Conservation (phyloP, 495 filamentous ascomycete genomes). For the Staphylotrichum longicolle region DNA sequence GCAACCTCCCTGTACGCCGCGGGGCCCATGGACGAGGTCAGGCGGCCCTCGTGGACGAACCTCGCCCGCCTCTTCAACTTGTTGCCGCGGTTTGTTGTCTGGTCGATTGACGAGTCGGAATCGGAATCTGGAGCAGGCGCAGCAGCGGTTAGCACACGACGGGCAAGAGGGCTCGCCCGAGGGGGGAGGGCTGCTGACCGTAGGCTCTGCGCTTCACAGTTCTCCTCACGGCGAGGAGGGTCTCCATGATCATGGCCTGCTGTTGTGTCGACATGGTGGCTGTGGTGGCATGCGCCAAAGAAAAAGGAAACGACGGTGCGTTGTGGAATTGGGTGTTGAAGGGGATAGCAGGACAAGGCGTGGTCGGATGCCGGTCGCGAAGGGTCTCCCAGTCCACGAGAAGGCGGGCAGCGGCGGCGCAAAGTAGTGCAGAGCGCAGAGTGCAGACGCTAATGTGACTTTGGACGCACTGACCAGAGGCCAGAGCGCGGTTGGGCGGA, state of each 20-base stretch:
- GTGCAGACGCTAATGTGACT: too few relatives aligned
- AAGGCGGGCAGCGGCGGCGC: slow-evolving; percentile 3
- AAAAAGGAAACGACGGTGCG: not conserved
- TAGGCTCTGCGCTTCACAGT: slow-evolving; percentile 33
- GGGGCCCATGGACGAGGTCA: slow-evolving; percentile 67
- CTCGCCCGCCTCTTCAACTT: slow-evolving; percentile 82
- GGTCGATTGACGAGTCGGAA: slow-evolving; percentile 77
- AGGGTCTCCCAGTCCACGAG: too few relatives aligned
- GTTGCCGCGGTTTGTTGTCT: slow-evolving; percentile 83
- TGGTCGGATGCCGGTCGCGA: not conserved
- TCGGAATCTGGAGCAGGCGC: slow-evolving; percentile 62
- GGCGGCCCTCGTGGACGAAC: slow-evolving; percentile 72
- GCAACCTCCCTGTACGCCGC: slow-evolving; percentile 85
- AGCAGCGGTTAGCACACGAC: slow-evolving; percentile 8
- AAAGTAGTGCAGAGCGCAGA: not conserved
- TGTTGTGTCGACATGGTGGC: slow-evolving; percentile 35
- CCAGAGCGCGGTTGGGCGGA: too few relatives aligned
- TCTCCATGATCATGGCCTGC: slow-evolving; percentile 34
- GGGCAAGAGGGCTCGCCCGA: not conserved
- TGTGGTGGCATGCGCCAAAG: not conserved
- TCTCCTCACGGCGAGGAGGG: slow-evolving; percentile 29
- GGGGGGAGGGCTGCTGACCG: slow-evolving; percentile 19
- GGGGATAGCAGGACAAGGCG: not conserved
- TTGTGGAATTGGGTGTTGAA: not conserved
- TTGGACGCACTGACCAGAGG: too few relatives aligned